Base-by-base conservation (phyloP, 2,329 filamentous ascomycete genomes). In the Penicillium frequentans region DNA sequence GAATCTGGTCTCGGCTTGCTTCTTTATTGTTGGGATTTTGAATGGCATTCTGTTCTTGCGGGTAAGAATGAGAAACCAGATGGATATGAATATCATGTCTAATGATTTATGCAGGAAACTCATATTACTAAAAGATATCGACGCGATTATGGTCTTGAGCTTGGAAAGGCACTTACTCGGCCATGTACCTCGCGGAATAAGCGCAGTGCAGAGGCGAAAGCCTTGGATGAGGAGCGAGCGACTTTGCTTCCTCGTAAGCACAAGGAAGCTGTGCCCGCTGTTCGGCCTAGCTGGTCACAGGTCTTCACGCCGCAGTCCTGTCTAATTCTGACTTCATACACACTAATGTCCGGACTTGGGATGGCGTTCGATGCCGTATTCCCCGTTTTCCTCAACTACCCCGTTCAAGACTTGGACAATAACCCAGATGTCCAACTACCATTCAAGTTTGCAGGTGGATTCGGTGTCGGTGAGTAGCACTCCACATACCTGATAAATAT, bases 331-430 rank as follows among this genome's bases (percentile, higher is more conserved):
- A 60, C 90, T 2, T 83, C 88, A 0, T 97, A 98, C 74, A 89
- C 89, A 1, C 81, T 95, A 49, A 81, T 98, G 19, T 90, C 91
- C 0, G 82, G 96, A 49, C 92, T 96, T 73, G 87, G 86, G 0
- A 86, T 96, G 39, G 87, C 91, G 1, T 97, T 87, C 69, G 93
- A 98, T 73, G 92, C 96, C 69, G 81, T 93, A 2, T 84, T 98
- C 1, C 90, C 92, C 3, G 91, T 97, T 1, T 96, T 96, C 72
- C 83, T 97, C 68, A 90, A 96, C 74, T 89, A 91, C 62, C 88
- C 89, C 0, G 75, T 74, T 1, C 81, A 86, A 64, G 69, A 81
- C 5, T 73, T 79, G 5, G 74, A 83, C 33, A 75, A 83, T 47
- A 82, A 84, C 56, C 84, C 85, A 0, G 77, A 82, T 0, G 78